Base-by-base conservation (phyloP, 257 asterid species). In the Penstemon davidsonii region DNA sequence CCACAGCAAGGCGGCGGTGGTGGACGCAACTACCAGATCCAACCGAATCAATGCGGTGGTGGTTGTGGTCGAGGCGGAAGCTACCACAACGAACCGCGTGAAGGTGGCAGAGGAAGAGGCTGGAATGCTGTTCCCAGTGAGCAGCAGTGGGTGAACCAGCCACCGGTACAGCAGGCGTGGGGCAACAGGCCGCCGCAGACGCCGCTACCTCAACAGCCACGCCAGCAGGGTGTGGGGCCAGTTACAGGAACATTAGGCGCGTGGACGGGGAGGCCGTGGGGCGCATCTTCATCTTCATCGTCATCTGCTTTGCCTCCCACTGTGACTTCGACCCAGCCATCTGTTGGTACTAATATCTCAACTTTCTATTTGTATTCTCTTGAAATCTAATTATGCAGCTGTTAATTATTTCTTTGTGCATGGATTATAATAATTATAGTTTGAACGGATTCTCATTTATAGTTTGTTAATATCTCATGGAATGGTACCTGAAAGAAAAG, bases 191-290 rank as follows among this genome's bases (percentile, higher is more conserved):
- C 60, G 9, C 73, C 37, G 64, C 73, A 8, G 25, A 6, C 38
- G 15, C 44, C 38, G 13, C 49, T 13, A 13, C 40, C 72, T 12
- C 64, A 45, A 60, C 84, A 53, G 43, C 73, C 44, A 2, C 76
- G 5, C 3, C 78, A 53, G 12, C 56, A 37, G 47, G 67, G 60
- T 18, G 82, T 9, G 64, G 76, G 65, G 2, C 66, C 74, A 3
- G 10, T 67, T 0, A 25, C 33, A 25, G 18, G 18, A 15, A 15
- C 62, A 19, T 63, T 65, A 4, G 67, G 64, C 9, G 64, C 61
- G 42, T 51, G 80, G 79, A 44, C 47, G 10, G 79, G 64, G 18
- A 77, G 67, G 49, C 72, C 77, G 53, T 61, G 75, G 81, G 77
- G 74, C 1, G 58, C 71, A 0, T 12, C 80, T 46, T 6, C 71